These are phyloP conservation scores for Poa annua DNA, from an alignment of 176 grass and related monocot species.

Conservation along the genomic window DNA sequence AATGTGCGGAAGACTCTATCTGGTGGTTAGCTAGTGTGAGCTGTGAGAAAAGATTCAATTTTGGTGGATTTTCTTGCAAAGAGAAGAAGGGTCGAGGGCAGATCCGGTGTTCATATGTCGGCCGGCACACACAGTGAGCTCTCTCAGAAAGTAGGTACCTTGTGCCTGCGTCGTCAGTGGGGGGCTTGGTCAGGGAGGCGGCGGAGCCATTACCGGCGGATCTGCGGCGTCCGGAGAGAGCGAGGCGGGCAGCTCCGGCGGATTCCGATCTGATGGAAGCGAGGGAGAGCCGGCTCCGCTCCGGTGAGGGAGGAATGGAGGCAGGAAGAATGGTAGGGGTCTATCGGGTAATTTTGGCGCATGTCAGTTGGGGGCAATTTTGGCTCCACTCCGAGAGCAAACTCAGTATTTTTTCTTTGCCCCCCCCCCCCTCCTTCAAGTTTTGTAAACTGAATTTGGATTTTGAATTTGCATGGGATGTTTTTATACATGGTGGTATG, in stretches of 20 bases:
- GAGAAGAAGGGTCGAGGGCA: too few relatives aligned
- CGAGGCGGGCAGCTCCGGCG: neutral
- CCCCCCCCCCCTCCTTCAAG: neutral
- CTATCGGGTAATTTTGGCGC: neutral
- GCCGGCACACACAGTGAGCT: too few relatives aligned
- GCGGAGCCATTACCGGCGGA: neutral
- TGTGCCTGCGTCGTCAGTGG: neutral
- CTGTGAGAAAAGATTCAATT: too few relatives aligned
- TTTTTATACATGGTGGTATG: neutral
- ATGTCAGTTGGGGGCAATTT: neutral
- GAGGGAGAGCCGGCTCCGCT: neutral
- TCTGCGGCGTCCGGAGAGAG: neutral
- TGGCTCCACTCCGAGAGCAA: neutral
- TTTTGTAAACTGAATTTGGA: neutral
- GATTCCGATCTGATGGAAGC: neutral
- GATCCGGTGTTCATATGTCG: too few relatives aligned
- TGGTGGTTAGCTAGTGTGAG: too few relatives aligned
- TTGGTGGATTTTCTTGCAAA: too few relatives aligned
- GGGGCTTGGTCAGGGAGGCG: neutral
- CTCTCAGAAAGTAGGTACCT: neutral
- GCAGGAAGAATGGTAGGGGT: neutral
- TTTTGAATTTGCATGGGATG: neutral
- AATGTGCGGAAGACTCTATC: too few relatives aligned
- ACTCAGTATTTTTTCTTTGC: neutral
- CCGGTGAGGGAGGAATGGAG: neutral